Evolutionary conservation across 768 basidiomycete genomes (phyloP).

Genomic region (Naganishia vaughanmartiniae): DNA sequence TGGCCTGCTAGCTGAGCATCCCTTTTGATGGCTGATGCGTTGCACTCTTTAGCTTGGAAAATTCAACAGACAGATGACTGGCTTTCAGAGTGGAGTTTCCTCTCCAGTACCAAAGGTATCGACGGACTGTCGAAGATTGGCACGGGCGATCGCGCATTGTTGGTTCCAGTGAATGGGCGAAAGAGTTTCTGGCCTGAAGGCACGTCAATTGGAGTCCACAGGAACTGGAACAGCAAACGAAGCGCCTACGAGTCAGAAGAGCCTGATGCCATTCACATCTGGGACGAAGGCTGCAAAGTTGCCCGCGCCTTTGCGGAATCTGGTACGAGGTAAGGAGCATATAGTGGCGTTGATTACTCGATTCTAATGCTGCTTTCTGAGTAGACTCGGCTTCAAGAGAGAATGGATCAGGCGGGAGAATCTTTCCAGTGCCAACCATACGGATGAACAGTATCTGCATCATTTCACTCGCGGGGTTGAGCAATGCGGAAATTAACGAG

Average conservation of each 20-base stretch:
- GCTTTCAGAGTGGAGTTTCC: constrained; percentile 18
- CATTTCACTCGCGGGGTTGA: constrained; percentile 7
- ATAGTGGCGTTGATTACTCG: not conserved
- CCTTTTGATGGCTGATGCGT: not conserved
- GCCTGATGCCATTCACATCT: constrained; percentile 1
- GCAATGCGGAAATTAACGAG: not conserved
- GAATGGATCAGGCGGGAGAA: constrained; percentile 16
- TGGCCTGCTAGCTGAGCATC: no score
- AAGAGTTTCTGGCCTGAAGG: constrained; percentile 13
- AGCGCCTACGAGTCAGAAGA: not conserved
- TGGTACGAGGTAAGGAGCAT: constrained; percentile 20
- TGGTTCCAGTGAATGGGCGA: constrained; percentile 10
- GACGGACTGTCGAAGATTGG: constrained; percentile 10
- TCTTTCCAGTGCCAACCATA: not conserved
- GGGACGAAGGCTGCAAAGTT: constrained; percentile 25
- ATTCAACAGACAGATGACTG: constrained; percentile 17
- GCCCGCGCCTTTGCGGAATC: constrained; percentile 20
- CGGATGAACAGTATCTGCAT: constrained; percentile 7
- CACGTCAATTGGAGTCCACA: not conserved
- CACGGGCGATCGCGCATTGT: not conserved
- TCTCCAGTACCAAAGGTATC: not conserved
- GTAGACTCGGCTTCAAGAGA: constrained; percentile 24
- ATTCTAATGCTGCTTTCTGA: not conserved
- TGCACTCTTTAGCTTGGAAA: not conserved
- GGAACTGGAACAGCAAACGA: constrained; percentile 2